A percentile compares a stretch with the other conserved stretches of the same genome.
These are phyloP conservation scores for Pseudoperonospora humuli DNA, from an alignment of 352 stramenopile genomes.

Conservation along the genomic window DNA sequence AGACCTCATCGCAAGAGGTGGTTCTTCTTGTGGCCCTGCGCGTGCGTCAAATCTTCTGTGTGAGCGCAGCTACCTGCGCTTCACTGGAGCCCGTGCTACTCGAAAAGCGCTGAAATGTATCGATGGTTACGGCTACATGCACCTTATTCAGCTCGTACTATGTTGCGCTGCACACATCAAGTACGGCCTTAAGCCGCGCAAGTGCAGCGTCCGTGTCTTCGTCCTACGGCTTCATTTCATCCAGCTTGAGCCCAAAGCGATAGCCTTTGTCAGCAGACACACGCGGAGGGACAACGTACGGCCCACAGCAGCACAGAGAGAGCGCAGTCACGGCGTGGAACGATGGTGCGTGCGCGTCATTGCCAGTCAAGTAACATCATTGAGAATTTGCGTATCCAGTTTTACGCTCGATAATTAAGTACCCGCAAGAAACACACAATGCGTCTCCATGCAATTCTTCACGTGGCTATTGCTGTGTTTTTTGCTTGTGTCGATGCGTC, in stretches of 20 bases:
- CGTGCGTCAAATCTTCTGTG: slow-evolving; percentile 78
- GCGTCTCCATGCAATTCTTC: too few relatives aligned
- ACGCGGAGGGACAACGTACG: slow-evolving; percentile 58
- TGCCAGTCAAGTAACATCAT: too few relatives aligned
- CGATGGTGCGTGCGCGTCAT: too few relatives aligned
- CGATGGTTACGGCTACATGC: slow-evolving; percentile 65
- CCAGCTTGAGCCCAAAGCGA: slow-evolving; percentile 55
- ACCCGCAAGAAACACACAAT: too few relatives aligned
- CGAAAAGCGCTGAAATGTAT: slow-evolving; percentile 82
- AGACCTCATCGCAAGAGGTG: slow-evolving; percentile 79
- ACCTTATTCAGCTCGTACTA: slow-evolving; percentile 80
- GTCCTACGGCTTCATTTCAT: slow-evolving; percentile 36
- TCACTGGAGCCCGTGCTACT: slow-evolving; percentile 81
- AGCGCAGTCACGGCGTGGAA: slow-evolving; percentile 1
- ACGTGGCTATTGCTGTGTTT: too few relatives aligned
- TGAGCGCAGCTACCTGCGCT: slow-evolving; percentile 78
- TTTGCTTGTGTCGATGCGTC: too few relatives aligned
- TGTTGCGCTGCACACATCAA: slow-evolving; percentile 68
- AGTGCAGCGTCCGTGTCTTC: too few relatives aligned
- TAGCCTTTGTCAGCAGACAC: slow-evolving; percentile 43
- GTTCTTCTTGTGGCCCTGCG: slow-evolving; percentile 78
- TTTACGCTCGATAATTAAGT: too few relatives aligned
- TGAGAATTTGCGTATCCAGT: too few relatives aligned
- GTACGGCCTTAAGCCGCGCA: slow-evolving; percentile 52
- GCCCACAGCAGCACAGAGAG: slow-evolving; percentile 21